Base-by-base conservation (phyloP, 371 early-diverging fungal species). In the Mucor mucedo region DNA sequence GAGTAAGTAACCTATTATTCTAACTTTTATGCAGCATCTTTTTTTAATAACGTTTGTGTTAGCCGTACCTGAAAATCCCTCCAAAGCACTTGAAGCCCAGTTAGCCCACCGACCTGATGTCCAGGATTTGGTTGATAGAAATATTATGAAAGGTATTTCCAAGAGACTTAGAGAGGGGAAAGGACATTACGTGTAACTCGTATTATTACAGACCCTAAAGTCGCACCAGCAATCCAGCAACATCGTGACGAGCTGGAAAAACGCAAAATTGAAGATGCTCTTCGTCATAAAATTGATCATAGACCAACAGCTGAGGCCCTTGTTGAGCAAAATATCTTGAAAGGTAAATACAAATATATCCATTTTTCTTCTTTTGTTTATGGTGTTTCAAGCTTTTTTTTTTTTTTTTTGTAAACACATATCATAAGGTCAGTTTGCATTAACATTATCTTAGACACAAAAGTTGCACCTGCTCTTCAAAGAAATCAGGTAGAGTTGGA, bases 291-390 rank as follows among this genome's bases (percentile, higher is more conserved):
- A 66, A 80, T 95, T 45, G 85, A 89, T 55, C 77, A 84, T 55
- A 87, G 95, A 21, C 94, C 95, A 8, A 68, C 86, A 9, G 77
- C 80, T 10, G 84, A 84, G 2, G 83, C 92, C 60, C 82, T 95
- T 41, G 80, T 82, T 41, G 88, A 93, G 55, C 83, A 84, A 59
- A 85, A 89, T 16, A 92, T 94, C 41, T 67, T 93, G 29, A 83
- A 84, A 55, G 62, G 65, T 63, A 48, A 57, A 14, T 42, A 42
- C 11, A 39, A 39, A 44, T 13, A 44, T 44, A 44, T 44, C 21
- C 21, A 21, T 21, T n/a, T n/a, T 30, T 48, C 16, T 63, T 16
- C 41, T 16, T 63, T 13, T 32, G 40, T 40, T 21, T 35, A 2
- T 30, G 52, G 8, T 35, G 35, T 35, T 35, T 35, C 35, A 35